These are phyloP conservation scores for Brassica juncea DNA, from an alignment of 345 rosid species.

Conservation along the genomic window DNA sequence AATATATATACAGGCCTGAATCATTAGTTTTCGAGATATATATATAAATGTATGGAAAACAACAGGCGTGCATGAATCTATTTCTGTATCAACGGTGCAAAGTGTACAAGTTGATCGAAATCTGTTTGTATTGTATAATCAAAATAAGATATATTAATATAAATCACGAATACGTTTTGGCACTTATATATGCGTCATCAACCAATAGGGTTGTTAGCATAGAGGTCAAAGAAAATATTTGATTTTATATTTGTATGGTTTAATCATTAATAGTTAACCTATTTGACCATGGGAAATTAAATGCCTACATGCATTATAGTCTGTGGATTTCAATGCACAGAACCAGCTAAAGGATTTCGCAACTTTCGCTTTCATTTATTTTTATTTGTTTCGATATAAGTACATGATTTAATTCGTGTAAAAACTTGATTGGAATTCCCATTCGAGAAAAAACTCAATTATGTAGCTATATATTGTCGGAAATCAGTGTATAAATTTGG, in stretches of 20 bases:
- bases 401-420: neutral
- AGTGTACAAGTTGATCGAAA: conserved; percentile 28
- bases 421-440: neutral
- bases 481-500: neutral
- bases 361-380: conserved; percentile 9
- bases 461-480: neutral
- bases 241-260: neutral
- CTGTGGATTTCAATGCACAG: neutral
- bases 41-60: neutral
- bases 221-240: conserved; percentile 18
- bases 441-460: neutral
- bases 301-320: conserved; percentile 2
- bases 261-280: neutral
- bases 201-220: conserved; percentile 16
- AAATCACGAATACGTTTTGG: conserved; percentile 18
- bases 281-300: conserved; percentile 10
- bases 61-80: conserved; percentile 35
- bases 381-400: neutral
- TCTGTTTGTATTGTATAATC: neutral
- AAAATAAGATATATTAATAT: neutral
- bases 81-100: conserved; percentile 27
- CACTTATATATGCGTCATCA: conserved; percentile 26
- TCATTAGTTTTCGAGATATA: neutral
- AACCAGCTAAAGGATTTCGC: conserved; percentile 16
- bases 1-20: neutral